Percentiles rank a stretch among this genome's conserved stretches.
phyloP scores from a whole-genome alignment of 495 filamentous ascomycete genomes.

The Penicillium antarcticum region DNA sequence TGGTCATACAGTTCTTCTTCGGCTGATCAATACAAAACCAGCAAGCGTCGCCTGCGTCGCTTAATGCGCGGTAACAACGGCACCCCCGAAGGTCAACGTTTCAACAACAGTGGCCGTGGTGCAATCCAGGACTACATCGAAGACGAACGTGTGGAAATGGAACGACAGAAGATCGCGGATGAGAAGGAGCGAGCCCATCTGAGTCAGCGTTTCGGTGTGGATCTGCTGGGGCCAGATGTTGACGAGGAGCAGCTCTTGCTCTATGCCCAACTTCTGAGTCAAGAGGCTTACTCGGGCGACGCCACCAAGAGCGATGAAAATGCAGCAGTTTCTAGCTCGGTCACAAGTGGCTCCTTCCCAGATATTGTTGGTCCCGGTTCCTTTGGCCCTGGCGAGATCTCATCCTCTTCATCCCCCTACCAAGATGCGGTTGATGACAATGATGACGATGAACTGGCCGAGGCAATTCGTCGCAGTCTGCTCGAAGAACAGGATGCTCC shows the following conservation, averaged over 20 bases:
- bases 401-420: conserved; percentile 38
- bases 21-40: conserved; percentile 61
- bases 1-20: conserved; percentile 85
- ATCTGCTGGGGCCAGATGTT: conserved; percentile 65
- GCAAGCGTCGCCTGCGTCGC: conserved; percentile 60
- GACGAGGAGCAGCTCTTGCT: conserved; percentile 85
- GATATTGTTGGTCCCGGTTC: conserved; percentile 44
- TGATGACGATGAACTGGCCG: conserved; percentile 71
- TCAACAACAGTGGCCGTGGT: conserved; percentile 57
- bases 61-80: conserved; percentile 58
- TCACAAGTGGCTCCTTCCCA: conserved; percentile 41
- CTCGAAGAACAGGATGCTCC: conserved; percentile 44
- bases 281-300: conserved; percentile 67
- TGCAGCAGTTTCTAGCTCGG: conserved; percentile 44
- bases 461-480: conserved; percentile 76
- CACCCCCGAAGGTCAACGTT: conserved; percentile 48
- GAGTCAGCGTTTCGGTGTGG: conserved; percentile 75
- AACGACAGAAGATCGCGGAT: conserved; percentile 65
- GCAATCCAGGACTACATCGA: conserved; percentile 75
- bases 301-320: conserved; percentile 52
- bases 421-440: conserved; percentile 49
- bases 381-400: conserved; percentile 46
- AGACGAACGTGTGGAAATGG: conserved; percentile 75
- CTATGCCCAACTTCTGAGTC: conserved; percentile 84
- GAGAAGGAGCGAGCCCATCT: conserved; percentile 61